Base-by-base conservation (phyloP, 2,329 filamentous ascomycete genomes). In the Rhinocladiella mackenziei region DNA sequence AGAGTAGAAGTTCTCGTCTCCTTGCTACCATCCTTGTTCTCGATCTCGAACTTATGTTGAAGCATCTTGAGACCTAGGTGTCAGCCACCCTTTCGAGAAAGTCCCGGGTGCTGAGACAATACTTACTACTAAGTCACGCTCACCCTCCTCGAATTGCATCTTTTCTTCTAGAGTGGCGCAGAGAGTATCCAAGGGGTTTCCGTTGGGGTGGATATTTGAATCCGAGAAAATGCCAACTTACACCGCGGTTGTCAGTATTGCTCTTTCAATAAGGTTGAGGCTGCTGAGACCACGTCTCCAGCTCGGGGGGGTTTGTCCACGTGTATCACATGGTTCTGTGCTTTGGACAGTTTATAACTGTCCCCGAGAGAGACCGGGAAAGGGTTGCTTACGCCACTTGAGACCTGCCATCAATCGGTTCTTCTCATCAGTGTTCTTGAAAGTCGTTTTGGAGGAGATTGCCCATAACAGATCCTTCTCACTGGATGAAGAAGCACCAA, bases 151-250 rank as follows among this genome's bases (percentile, higher is more conserved):
- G 66, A 83, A 95, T 67, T 86, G 78, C 86, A 94, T 94, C 80
- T 94, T 94, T 74, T 86, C 71, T 74, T 94, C 88, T 20, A 95
- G 78, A 2, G 81, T 85, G 22, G 86, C 87, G 71, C 89, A 95
- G 28, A 95, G 80, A n/a, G 86, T 91, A 66, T 95, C 89, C 17
- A 95, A 77, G 3, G 88, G 84, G 72, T 86, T 95, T 42, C 81
- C 84, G 43, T 80, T 74, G 19, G 86, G 83, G 4, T 70, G 83
- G 61, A 84, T 88, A 63, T 78, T 70, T 61, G 79, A 75, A 54
- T 81, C 75, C 31, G 79, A 83, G 70, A 88, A 84, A 51, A 81
- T 63, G 20, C 76, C 77, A 42, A 72, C 33, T 36, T n/a, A 13
- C 10, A 13, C 8, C 8, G 17, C 17, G 9, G 20, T 47, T n/a